Base-by-base conservation (phyloP, 2,329 filamentous ascomycete species). In the Aspergillus fumigatus region DNA sequence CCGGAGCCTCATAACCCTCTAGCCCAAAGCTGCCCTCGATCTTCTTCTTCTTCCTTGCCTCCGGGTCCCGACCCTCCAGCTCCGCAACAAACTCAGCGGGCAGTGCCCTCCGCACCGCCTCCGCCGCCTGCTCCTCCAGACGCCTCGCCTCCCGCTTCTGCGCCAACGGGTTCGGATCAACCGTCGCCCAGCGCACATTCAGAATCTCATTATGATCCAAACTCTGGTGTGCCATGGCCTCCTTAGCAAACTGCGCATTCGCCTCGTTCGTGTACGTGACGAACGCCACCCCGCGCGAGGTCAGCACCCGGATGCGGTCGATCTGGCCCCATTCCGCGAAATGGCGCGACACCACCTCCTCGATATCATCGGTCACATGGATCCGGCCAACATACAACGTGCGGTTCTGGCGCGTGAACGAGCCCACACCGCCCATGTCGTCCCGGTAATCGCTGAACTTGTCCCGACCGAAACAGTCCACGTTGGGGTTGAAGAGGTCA, bases 301-400 rank as follows among this genome's bases (percentile, higher is more conserved):
- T 97, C 14, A 99, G 79, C 2, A 97, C 93, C 27, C 94, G 87
- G 49, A 88, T 87, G 48, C 94, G 84, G 72, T 97, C 93, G 51
- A 99, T 80, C 67, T 92, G 89, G 0, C 94, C 94, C 92, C 92
- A 99, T 82, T 99, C 94, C 25, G 91, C 88, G 71, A 97, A 97
- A 75, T 99, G 94, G 14, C 95, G 83, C 29, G 93, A 88, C 5
- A 97, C 93, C 38, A 97, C 85, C 75, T 99, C 94, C 71, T 99
- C 93, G 60, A 97, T 97, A 69, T 97, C 93, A 73, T 97, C 94
- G 11, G 88, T 93, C 38, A 96, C 93, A 73, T 97, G 91, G 72
- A 99, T 97, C 50, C 92, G 82, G 4, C 94, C 94, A 0, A 97
- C 85, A 67, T 99, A 99, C 5, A 99, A 80, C 1, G 94, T 99